Evolutionary conservation across 805 yeast species (phyloP).

Genomic region (Kazachstania viticola): DNA sequence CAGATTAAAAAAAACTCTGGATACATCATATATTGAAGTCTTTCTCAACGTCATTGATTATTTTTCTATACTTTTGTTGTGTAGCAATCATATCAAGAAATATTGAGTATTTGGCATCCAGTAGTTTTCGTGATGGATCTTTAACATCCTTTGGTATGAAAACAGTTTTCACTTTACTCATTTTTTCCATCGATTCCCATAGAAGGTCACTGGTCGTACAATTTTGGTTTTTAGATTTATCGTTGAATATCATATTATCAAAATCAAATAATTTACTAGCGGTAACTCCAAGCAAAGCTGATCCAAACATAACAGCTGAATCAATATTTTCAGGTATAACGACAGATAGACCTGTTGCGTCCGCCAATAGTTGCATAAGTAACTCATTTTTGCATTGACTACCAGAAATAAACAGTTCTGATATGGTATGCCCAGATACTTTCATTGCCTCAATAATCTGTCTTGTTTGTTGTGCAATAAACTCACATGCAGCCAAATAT

Average conservation of each 20-base stretch:
- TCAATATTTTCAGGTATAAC: constrained; percentile 91
- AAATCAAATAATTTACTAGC: constrained; percentile 61
- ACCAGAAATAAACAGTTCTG: constrained; percentile 80
- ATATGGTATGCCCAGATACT: constrained; percentile 63
- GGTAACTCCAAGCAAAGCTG: constrained; percentile 89
- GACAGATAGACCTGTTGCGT: constrained; percentile 84
- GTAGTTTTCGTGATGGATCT: constrained; percentile 57
- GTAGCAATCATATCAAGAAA: constrained; percentile 79
- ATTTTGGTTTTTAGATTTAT: constrained; percentile 5
- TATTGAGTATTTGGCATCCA: constrained; percentile 71
- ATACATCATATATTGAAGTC: too few species aligned
- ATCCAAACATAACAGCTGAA: constrained; percentile 93
- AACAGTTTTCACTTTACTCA: constrained; percentile 76
- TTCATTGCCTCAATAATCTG: constrained; percentile 86
- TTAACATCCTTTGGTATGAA: constrained; percentile 50
- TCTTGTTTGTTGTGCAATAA: constrained; percentile 93
- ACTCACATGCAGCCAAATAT: constrained; percentile 91
- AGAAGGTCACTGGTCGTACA: constrained; percentile 37
- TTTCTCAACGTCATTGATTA: constrained; percentile 54
- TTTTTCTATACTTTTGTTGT: constrained; percentile 64
- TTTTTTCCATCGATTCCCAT: constrained; percentile 78
- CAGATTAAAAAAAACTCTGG: too few species aligned
- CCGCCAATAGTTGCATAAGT: constrained; percentile 81
- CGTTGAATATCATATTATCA: too few species aligned
- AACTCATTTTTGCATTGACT: constrained; percentile 93